phyloP scores from a whole-genome alignment of 83 land plant species.

The Larix sibirica region DNA sequence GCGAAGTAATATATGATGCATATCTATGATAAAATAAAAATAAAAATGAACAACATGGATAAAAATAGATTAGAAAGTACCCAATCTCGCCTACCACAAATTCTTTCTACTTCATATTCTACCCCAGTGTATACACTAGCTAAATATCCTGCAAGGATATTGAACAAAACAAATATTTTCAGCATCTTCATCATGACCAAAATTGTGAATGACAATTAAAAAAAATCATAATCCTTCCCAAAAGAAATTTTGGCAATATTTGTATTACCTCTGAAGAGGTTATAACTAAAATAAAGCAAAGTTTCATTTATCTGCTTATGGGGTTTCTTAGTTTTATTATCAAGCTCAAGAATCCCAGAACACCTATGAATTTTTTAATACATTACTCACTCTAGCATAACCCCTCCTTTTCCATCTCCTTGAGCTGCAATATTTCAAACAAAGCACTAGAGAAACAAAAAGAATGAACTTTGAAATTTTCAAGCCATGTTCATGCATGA shows the following conservation, averaged over 20 bases:
- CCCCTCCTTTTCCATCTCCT: constrained; percentile 75
- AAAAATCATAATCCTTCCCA: not conserved
- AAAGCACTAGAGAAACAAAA: not conserved
- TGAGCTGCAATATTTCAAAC: constrained; percentile 40
- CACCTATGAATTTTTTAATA: not conserved
- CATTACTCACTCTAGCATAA: constrained; percentile 53
- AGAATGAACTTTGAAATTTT: not conserved
- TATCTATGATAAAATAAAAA: too few relatives aligned
- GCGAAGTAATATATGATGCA: too few relatives aligned
- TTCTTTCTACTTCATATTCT: constrained; percentile 78
- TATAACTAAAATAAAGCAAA: not conserved
- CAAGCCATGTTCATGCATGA: not conserved
- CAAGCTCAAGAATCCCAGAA: not conserved
- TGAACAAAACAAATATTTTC: constrained; percentile 1
- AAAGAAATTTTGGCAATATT: not conserved
- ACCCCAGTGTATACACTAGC: constrained; percentile 87
- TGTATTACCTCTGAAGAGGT: not conserved
- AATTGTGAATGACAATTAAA: not conserved
- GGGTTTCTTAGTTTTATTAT: not conserved
- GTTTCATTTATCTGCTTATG: not conserved
- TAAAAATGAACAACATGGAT: not conserved
- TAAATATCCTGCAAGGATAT: constrained; percentile 53
- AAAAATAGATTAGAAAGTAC: constrained; percentile 30
- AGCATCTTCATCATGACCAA: not conserved
- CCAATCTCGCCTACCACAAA: constrained; percentile 86